phyloP scores from a whole-genome alignment of 2,329 filamentous ascomycete genomes.

The Phaeosphaeria sp. region DNA sequence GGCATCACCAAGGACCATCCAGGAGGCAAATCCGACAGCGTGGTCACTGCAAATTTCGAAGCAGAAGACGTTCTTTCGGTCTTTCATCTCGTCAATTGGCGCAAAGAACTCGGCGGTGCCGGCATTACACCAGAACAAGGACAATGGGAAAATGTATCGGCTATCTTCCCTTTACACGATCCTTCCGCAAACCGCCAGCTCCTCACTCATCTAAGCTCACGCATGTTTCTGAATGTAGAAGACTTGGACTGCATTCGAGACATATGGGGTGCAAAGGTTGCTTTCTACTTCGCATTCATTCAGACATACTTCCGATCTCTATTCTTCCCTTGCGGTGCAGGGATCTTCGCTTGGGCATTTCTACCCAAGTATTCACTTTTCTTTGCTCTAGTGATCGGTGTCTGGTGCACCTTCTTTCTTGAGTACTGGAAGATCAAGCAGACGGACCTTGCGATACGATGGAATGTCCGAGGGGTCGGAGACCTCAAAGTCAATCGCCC shows the following conservation, averaged over 20 bases:
- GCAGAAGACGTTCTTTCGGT: slow-evolving; percentile 80
- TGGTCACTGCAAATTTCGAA: slow-evolving; percentile 71
- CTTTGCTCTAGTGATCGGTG: slow-evolving; percentile 39
- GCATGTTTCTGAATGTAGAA: slow-evolving; percentile 69
- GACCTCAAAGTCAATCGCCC: slow-evolving; percentile 40
- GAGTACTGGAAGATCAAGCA: slow-evolving; percentile 47
- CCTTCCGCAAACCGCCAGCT: slow-evolving; percentile 76
- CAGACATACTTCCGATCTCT: slow-evolving; percentile 43
- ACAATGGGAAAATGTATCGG: slow-evolving; percentile 75
- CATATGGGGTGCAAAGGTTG: slow-evolving; percentile 74
- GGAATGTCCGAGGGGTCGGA: slow-evolving; percentile 40
- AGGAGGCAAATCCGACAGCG: slow-evolving; percentile 43
- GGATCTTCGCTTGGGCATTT: slow-evolving; percentile 39
- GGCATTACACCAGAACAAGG: slow-evolving; percentile 74
- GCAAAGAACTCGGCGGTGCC: slow-evolving; percentile 76
- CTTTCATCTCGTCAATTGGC: slow-evolving; percentile 78
- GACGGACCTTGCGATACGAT: slow-evolving; percentile 41
- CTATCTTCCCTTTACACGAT: slow-evolving; percentile 82
- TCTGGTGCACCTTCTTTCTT: slow-evolving; percentile 45
- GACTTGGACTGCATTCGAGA: slow-evolving; percentile 79
- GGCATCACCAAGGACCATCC: slow-evolving; percentile 73
- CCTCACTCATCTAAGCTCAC: slow-evolving; percentile 76
- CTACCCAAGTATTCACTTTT: slow-evolving; percentile 39
- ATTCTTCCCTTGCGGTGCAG: slow-evolving; percentile 38
- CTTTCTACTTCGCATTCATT: slow-evolving; percentile 46